Conservation (phyloP, 768 basidiomycete genomes). For the Rhizopogon vinicolor region DNA sequence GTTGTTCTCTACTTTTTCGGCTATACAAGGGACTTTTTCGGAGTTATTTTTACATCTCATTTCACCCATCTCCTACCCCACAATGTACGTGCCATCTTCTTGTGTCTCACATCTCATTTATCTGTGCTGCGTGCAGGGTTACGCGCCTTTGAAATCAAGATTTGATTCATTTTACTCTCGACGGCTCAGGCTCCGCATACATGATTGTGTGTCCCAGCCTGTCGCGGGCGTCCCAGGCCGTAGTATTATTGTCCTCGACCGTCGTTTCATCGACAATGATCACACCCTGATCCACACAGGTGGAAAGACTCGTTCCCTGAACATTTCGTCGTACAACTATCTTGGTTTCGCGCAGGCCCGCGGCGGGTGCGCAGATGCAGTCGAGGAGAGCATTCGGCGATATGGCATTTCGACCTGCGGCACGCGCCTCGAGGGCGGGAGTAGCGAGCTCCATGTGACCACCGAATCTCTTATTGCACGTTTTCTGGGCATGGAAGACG, state of each 20-base stretch:
- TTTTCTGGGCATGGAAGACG: conserved; percentile 88
- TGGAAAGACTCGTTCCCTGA: conserved; percentile 80
- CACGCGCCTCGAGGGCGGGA: conserved; percentile 78
- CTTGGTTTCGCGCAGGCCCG: conserved; percentile 94
- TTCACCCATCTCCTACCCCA: conserved; percentile 82
- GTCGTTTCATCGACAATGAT: conserved; percentile 79
- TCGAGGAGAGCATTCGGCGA: conserved; percentile 74
- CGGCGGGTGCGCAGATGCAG: conserved; percentile 93
- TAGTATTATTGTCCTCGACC: conserved; percentile 83
- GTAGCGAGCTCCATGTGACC: conserved; percentile 77
- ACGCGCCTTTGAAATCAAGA: conserved; percentile 94
- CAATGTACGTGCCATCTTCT: conserved; percentile 53
- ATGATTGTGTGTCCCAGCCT: conserved; percentile 93
- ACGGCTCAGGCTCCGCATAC: conserved; percentile 88
- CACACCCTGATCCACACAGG: conserved; percentile 75
- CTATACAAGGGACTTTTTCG: conserved; percentile 92
- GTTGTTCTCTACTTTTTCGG: conserved; percentile 89
- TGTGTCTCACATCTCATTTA: neutral
- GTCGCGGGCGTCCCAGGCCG: conserved; percentile 95
- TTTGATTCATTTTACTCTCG: conserved; percentile 99
- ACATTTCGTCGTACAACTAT: conserved; percentile 98
- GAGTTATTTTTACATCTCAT: conserved; percentile 67
- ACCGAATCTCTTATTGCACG: conserved; percentile 84
- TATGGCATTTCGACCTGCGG: conserved; percentile 82
- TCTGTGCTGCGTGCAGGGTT: conserved; percentile 54